Percentiles rank a stretch among this genome's conserved stretches.
phyloP scores from a whole-genome alignment of 208 protist species.

The Acanthamoeba castellanii region DNA sequence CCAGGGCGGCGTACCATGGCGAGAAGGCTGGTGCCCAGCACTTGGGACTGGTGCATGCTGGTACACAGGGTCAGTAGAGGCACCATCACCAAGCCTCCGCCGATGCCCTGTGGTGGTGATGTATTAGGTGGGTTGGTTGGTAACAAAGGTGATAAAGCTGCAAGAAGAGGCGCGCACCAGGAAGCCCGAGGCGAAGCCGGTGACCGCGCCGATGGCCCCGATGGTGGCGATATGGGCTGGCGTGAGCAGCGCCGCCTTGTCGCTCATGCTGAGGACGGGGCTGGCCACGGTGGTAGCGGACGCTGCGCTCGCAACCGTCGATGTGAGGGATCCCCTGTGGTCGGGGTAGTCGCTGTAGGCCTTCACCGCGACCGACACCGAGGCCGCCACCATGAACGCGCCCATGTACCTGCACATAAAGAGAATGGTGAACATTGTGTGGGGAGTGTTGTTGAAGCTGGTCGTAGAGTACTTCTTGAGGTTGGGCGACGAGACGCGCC shows the following conservation, averaged over 20 bases:
- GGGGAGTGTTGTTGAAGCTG: too few species aligned
- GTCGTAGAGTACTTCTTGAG: neutral
- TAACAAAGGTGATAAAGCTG: neutral
- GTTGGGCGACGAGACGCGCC: neutral
- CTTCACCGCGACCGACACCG: neutral
- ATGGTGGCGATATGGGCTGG: neutral
- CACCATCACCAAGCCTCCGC: constrained; percentile 31
- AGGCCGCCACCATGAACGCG: constrained; percentile 7
- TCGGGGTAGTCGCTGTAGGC: neutral
- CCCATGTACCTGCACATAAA: neutral
- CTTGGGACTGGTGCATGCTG: constrained; percentile 11
- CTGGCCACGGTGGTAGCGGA: neutral
- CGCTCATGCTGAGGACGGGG: neutral
- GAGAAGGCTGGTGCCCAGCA: constrained; percentile 53
- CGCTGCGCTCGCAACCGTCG: neutral
- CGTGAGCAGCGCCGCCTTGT: neutral
- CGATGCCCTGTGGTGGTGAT: neutral
- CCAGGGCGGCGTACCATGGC: neutral
- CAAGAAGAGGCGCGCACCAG: neutral
- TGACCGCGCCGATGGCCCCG: constrained; percentile 3
- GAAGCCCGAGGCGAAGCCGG: neutral
- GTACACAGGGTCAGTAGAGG: constrained; percentile 22
- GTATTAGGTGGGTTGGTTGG: neutral
- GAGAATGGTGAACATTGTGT: neutral
- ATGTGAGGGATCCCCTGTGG: neutral